Conservation (phyloP, 2,329 filamentous ascomycete species). For the Colletotrichum acutatum region DNA sequence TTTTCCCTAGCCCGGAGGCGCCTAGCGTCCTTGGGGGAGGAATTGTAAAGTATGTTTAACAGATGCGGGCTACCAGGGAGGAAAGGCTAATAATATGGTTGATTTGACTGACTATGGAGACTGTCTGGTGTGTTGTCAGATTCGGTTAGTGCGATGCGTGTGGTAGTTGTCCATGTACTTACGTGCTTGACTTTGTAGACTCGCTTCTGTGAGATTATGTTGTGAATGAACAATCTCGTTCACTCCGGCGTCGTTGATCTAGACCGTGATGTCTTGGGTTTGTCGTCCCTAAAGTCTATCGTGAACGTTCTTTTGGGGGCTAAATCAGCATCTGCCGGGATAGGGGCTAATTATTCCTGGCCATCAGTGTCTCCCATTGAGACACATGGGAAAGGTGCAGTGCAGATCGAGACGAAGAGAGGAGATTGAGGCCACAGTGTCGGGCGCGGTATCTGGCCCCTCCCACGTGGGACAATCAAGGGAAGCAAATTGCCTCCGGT, state of each 20-base stretch:
- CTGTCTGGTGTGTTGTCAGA: background rate
- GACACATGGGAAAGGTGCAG: background rate
- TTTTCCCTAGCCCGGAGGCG: conserved; percentile 4
- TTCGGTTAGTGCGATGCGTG: background rate
- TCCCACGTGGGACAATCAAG: conserved; percentile 11
- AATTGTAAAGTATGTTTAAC: background rate
- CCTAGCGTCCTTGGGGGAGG: conserved; percentile 2
- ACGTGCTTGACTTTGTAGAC: background rate
- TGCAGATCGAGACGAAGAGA: conserved; percentile 8
- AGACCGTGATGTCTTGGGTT: background rate
- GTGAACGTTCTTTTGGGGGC: background rate
- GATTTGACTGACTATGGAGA: background rate
- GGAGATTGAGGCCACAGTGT: background rate
- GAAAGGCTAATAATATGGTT: background rate
- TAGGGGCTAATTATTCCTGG: background rate
- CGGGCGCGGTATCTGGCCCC: background rate
- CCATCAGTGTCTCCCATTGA: background rate
- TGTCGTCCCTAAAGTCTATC: background rate
- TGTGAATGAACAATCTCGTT: background rate
- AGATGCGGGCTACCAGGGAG: background rate
- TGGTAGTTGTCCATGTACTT: background rate
- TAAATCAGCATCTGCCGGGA: background rate
- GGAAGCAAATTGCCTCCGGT: conserved; percentile 12
- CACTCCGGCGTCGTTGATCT: background rate
- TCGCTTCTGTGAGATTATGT: background rate